These are phyloP conservation scores for Globisporangium sylvaticum DNA, from an alignment of 352 stramenopile species.

Conservation along the genomic window DNA sequence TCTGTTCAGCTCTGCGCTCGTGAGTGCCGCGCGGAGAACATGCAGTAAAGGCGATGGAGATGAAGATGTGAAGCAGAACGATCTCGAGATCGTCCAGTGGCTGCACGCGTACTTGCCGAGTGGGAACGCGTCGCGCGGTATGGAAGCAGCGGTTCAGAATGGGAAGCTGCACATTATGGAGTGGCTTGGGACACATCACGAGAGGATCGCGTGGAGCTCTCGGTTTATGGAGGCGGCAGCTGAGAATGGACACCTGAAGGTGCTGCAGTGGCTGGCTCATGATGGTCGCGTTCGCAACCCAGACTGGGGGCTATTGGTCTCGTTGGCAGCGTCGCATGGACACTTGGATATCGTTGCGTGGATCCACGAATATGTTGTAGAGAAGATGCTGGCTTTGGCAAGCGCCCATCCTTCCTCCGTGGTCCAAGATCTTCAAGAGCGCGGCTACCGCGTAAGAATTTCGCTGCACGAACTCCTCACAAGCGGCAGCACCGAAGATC, in stretches of 20 bases:
- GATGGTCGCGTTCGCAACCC: not conserved
- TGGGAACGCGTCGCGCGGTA: not conserved
- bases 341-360: too few relatives aligned
- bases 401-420: too few relatives aligned
- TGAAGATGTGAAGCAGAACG: not conserved
- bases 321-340: too few relatives aligned
- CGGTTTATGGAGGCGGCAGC: not conserved
- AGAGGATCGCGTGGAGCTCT: not conserved
- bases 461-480: too few relatives aligned
- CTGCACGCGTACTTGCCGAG: slow-evolving; percentile 2
- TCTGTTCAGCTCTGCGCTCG: too few relatives aligned
- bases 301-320: not conserved
- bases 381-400: too few relatives aligned
- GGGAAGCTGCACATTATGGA: not conserved
- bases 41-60: too few relatives aligned
- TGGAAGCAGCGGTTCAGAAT: not conserved
- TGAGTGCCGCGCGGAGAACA: too few relatives aligned
- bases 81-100: not conserved
- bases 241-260: not conserved
- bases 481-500: too few relatives aligned
- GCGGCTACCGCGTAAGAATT: too few relatives aligned
- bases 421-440: too few relatives aligned
- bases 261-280: not conserved
- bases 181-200: not conserved
- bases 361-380: too few relatives aligned